Evolutionary conservation across 805 yeast genomes (phyloP).

Genomic region (Teunomyces gatunensis): DNA sequence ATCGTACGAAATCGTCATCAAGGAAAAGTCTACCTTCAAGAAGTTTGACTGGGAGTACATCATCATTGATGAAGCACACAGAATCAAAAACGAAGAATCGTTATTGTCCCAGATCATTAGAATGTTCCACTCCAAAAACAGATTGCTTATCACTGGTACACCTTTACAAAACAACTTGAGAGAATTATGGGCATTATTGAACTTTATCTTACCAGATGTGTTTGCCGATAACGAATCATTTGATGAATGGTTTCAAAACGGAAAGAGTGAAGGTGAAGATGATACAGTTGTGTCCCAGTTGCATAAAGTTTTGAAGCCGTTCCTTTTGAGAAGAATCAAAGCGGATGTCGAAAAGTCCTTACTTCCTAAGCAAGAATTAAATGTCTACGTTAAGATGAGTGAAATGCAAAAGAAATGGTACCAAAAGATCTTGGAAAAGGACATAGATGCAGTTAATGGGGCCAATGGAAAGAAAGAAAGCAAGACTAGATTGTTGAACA

Average conservation of each 20-base stretch:
- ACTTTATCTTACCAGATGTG: conserved; percentile 75
- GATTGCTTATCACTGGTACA: conserved; percentile 77
- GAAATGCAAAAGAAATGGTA: conserved; percentile 81
- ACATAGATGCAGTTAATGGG: conserved; percentile 84
- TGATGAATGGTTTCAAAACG: conserved; percentile 64
- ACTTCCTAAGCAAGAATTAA: conserved; percentile 71
- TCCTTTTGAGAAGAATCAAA: conserved; percentile 71
- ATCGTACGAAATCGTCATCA: conserved; percentile 74
- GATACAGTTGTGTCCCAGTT: conserved; percentile 62
- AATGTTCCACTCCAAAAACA: conserved; percentile 65
- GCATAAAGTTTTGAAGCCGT: conserved; percentile 75
- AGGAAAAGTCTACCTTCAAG: conserved; percentile 63
- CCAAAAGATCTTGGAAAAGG: conserved; percentile 71
- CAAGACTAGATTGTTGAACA: conserved; percentile 71
- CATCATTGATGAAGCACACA: conserved; percentile 78
- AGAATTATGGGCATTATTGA: conserved; percentile 78
- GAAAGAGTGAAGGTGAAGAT: conserved; percentile 32
- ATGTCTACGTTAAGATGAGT: conserved; percentile 70
- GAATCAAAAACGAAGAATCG: conserved; percentile 76
- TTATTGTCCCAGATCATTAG: conserved; percentile 71
- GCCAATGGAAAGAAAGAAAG: conserved; percentile 71
- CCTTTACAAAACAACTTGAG: conserved; percentile 78
- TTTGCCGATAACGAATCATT: conserved; percentile 71
- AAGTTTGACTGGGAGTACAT: conserved; percentile 77
- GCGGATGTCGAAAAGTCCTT: conserved; percentile 79